Conservation (phyloP, 163 green algal species). For the Scenedesmus sp. region DNA sequence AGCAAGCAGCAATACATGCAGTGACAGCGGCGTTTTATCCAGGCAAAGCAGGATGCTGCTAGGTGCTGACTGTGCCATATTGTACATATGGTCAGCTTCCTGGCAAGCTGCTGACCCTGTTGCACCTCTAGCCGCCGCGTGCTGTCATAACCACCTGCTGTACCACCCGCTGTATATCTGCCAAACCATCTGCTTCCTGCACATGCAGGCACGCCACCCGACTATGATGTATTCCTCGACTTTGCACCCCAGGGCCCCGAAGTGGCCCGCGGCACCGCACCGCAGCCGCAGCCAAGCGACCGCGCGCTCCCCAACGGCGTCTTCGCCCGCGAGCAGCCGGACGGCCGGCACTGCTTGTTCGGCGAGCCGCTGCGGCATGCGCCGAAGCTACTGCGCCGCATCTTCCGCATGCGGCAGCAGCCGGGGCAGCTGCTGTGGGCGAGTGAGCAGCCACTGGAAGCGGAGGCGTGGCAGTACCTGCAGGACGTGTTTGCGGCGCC, state of each 20-base stretch:
- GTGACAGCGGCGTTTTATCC: no score
- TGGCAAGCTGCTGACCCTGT: no score
- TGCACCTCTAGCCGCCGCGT: no score
- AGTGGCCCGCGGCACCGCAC: neutral
- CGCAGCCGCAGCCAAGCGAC: neutral
- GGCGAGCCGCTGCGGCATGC: neutral
- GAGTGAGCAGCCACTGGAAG: neutral
- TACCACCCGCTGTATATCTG: no score
- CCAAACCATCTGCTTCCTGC: no score
- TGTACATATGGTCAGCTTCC: no score
- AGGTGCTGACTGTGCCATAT: no score
- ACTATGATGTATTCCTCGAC: neutral
- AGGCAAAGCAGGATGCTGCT: no score
- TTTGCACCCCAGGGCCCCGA: neutral
- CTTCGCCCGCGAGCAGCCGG: neutral
- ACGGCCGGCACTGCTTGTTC: conserved; percentile 20
- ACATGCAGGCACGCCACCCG: neutral
- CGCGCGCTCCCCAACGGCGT: neutral
- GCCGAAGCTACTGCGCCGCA: conserved; percentile 6
- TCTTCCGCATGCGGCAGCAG: conserved; percentile 23
- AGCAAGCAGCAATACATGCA: no score
- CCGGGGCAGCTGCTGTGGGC: conserved; percentile 21
- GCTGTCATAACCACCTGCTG: no score
- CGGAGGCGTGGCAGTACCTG: neutral
- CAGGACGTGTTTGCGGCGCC: neutral